Evolutionary conservation across 2,329 filamentous ascomycete species (phyloP).

Genomic region (Sporothrix humicola): DNA sequence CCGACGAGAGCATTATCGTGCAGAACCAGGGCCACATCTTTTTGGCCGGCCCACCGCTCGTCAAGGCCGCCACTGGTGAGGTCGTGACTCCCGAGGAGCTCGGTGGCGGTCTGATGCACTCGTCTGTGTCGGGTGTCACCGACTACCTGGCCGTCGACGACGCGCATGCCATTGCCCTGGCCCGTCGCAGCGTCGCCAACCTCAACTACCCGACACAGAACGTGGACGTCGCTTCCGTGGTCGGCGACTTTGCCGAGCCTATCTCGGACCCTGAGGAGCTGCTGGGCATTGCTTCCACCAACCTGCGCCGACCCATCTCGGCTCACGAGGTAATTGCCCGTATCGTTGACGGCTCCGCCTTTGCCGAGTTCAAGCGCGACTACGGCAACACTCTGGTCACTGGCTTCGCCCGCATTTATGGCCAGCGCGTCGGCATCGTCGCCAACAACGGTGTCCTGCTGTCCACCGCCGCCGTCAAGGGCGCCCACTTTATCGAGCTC

Average conservation of each 20-base stretch:
- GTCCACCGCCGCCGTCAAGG: slow-evolving; percentile 86
- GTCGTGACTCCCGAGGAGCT: slow-evolving; percentile 89
- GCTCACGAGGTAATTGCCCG: slow-evolving; percentile 91
- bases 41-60: slow-evolving; percentile 88
- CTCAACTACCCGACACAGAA: slow-evolving; percentile 71
- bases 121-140: slow-evolving; percentile 87
- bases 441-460: slow-evolving; percentile 97
- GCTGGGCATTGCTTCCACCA: slow-evolving; percentile 86
- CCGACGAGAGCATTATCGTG: slow-evolving; percentile 96
- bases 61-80: slow-evolving; percentile 95
- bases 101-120: slow-evolving; percentile 88
- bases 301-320: slow-evolving; percentile 82
- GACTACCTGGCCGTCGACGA: slow-evolving; percentile 96
- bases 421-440: slow-evolving; percentile 87
- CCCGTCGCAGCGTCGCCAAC: slow-evolving; percentile 81
- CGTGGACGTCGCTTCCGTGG: slow-evolving; percentile 52
- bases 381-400: slow-evolving; percentile 91
- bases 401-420: slow-evolving; percentile 88
- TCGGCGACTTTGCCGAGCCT: slow-evolving; percentile 69
- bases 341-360: slow-evolving; percentile 87
- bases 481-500: slow-evolving; percentile 95
- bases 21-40: slow-evolving; percentile 97
- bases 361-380: slow-evolving; percentile 91
- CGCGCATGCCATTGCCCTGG: slow-evolving; percentile 86
- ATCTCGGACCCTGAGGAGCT: slow-evolving; percentile 81